Base-by-base conservation (phyloP, 106 monocot genomes). In the Allium fistulosum region DNA sequence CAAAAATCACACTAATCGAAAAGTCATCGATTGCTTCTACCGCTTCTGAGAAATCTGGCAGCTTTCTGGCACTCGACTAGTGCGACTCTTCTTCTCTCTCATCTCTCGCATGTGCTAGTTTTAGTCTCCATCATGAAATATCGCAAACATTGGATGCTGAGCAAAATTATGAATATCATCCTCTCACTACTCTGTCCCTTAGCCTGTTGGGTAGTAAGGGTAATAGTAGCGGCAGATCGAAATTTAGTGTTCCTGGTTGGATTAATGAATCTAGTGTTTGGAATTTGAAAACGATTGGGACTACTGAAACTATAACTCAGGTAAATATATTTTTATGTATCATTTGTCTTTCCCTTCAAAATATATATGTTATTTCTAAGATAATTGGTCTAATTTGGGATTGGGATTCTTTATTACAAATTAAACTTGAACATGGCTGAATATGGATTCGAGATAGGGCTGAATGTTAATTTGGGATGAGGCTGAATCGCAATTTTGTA, bases 21-120 rank as follows among this genome's bases (percentile, higher is more conserved):
- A 78, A 75, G 45, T 95, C 80, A 69, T 72, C 90, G 60, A 63
- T 88, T 55, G 91, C 91, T 46, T 81, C 81, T 83, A 90, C 88
- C 45, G 91, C 94, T 48, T 95, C 91, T 48, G 91, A 85, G 10
- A 95, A 91, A 79, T 85, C 94, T 72, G 94, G 88, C n/a, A 90
- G 91, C 0, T 95, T 95, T 81, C 88, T 95, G 17, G 94, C 91
- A 52, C 88, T 95, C 70, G 91, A 95, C 68, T 91, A 90, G 94
- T 95, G 88, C 77, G 85, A 92, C 63, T 74, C 67, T 45, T 69
- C 80, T 15, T 75, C 91, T 51, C 62, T 95, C 72, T 71, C 72
- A 48, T 17, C 71, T 49, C 88, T 91, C 69, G 90, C 94, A 58
- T 82, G 88, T 26, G 73, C 85, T 83, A 85, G 88, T 85, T 95